phyloP scores from a whole-genome alignment of 2,329 filamentous ascomycete genomes.

The Alternaria incomplexa region DNA sequence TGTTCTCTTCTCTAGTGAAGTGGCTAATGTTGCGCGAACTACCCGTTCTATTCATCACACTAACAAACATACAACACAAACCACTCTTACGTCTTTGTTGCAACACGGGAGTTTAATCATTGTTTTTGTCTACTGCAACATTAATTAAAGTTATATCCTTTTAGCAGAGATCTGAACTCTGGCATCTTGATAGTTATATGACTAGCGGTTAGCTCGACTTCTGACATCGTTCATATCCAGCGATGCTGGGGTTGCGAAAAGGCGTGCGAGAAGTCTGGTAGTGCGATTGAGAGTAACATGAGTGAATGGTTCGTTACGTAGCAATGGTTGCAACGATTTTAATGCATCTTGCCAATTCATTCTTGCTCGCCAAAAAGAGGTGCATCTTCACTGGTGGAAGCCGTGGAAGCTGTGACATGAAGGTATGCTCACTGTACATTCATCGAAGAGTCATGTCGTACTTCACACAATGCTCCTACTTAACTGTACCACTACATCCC shows the following conservation, averaged over 20 bases:
- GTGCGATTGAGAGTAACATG: background rate
- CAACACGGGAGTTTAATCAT: background rate
- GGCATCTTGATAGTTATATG: background rate
- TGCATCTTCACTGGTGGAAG: rapidly evolving
- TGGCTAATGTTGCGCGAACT: background rate
- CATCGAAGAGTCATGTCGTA: rapidly evolving
- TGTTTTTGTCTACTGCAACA: rapidly evolving
- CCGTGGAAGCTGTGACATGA: background rate
- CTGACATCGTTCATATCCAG: background rate
- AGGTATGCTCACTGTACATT: background rate
- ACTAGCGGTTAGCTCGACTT: background rate
- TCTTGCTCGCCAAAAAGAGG: background rate
- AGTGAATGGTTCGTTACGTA: background rate
- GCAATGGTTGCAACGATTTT: background rate
- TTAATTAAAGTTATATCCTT: background rate
- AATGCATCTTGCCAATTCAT: background rate
- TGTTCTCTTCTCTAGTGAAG: background rate
- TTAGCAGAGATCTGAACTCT: background rate
- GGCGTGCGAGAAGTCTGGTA: background rate
- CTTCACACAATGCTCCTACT: background rate
- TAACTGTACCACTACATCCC: background rate
- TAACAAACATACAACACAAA: background rate
- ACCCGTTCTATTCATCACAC: background rate
- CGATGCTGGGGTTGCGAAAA: background rate
- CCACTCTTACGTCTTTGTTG: background rate